A percentile compares a stretch with the other conserved stretches of the same genome.
Conservation (phyloP, 768 basidiomycete genomes). For the Chalciporus chontae region DNA sequence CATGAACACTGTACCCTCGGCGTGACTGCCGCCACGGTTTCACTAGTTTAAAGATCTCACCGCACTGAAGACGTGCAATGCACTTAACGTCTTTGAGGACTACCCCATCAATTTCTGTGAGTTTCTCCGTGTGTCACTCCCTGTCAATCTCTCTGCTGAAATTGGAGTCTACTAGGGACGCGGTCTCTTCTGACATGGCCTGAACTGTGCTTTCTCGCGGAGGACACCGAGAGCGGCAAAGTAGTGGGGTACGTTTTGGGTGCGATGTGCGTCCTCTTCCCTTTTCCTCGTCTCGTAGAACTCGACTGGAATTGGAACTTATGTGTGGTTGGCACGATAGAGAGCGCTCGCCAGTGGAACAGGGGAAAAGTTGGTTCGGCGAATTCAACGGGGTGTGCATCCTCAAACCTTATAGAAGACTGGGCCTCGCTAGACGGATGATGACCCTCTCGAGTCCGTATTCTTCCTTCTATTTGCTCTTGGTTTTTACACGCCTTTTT, state of each 20-base stretch:
- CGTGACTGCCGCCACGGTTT: not conserved
- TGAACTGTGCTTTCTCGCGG: slow-evolving; percentile 51
- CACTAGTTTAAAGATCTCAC: slow-evolving; percentile 44
- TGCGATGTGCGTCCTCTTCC: slow-evolving; percentile 43
- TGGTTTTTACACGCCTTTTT: not conserved
- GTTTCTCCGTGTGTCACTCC: not conserved
- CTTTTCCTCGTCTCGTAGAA: not conserved
- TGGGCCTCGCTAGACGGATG: slow-evolving; percentile 24
- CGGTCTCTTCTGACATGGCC: slow-evolving; percentile 50
- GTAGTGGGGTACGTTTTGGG: slow-evolving; percentile 57
- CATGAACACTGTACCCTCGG: not conserved
- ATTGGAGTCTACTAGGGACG: slow-evolving; percentile 34
- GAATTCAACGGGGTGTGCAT: slow-evolving; percentile 29
- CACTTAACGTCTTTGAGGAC: slow-evolving; percentile 52
- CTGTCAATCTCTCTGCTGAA: not conserved
- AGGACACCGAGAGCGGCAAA: slow-evolving; percentile 40
- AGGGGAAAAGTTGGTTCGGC: slow-evolving; percentile 20
- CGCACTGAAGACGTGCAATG: slow-evolving; percentile 48
- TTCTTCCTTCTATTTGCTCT: not conserved
- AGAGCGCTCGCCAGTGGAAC: slow-evolving; percentile 19
- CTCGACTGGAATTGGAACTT: not conserved
- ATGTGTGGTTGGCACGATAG: slow-evolving; percentile 8
- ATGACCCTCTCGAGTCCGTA: slow-evolving; percentile 27
- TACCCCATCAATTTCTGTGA: slow-evolving; percentile 35
- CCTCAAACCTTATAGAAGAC: slow-evolving; percentile 27